These are phyloP conservation scores for Aspergillus ochraceoroseus DNA, from an alignment of 2,329 filamentous ascomycete species.

Conservation along the genomic window DNA sequence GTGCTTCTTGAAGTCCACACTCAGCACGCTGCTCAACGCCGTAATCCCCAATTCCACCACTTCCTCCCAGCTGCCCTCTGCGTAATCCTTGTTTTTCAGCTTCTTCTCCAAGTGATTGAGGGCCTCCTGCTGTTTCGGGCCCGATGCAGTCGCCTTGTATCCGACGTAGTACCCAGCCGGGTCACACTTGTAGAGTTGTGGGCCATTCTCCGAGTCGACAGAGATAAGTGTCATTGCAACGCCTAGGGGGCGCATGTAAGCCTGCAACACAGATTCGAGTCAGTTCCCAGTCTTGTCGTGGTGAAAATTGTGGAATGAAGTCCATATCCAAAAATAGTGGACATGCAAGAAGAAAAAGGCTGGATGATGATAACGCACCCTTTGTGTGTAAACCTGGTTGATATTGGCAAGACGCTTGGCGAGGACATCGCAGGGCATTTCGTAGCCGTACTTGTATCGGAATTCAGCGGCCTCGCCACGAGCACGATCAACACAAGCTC, in stretches of 20 bases:
- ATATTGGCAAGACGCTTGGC: constrained; percentile 98
- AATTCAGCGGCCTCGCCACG: constrained; percentile 96
- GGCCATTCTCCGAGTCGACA: constrained; percentile 83
- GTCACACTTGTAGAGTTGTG: constrained; percentile 97
- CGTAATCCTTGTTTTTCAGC: constrained; percentile 96
- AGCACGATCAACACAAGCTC: constrained; percentile 86
- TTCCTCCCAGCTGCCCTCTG: constrained; percentile 90
- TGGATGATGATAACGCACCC: constrained; percentile 54
- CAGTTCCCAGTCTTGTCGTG: too few relatives aligned
- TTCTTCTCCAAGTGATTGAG: constrained; percentile 99
- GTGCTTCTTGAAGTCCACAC: constrained; percentile 99
- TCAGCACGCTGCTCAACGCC: constrained; percentile 89
- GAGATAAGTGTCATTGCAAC: constrained; percentile 94
- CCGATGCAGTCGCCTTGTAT: constrained; percentile 96
- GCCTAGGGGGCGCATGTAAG: constrained; percentile 96
- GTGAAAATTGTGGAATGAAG: too few relatives aligned
- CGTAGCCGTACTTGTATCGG: constrained; percentile 96
- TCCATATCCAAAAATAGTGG: too few relatives aligned
- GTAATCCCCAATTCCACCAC: constrained; percentile 96
- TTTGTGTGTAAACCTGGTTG: constrained; percentile 97
- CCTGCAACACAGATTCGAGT: constrained; percentile 56
- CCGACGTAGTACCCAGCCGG: constrained; percentile 96
- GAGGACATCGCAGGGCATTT: constrained; percentile 97
- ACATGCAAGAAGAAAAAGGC: constrained; percentile 10
- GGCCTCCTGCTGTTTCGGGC: constrained; percentile 97